phyloP scores from a whole-genome alignment of 2,329 filamentous ascomycete species.

The Exutisphaerella laricina region DNA sequence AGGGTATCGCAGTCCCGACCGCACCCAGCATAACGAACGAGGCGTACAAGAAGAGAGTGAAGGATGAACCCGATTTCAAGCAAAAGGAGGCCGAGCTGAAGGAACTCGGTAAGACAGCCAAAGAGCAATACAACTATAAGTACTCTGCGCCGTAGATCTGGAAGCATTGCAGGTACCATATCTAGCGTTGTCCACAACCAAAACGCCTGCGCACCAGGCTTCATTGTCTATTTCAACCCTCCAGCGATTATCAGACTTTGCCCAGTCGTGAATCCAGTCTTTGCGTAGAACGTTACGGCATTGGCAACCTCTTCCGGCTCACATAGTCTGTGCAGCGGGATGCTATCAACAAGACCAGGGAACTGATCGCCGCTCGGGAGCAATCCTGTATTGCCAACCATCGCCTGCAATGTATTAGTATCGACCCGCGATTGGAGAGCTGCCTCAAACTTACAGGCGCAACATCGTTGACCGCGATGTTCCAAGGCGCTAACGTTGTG shows the following conservation, averaged over 20 bases:
- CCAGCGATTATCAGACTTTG: slow-evolving; percentile 24
- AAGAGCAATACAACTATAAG: slow-evolving; percentile 45
- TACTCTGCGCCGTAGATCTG: slow-evolving; percentile 33
- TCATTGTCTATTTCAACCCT: slow-evolving; percentile 24
- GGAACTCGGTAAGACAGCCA: slow-evolving; percentile 37
- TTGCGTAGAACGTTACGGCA: slow-evolving; percentile 53
- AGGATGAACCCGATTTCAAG: slow-evolving; percentile 46
- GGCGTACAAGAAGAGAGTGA: slow-evolving; percentile 37
- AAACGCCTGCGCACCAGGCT: not conserved
- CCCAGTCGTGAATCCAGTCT: slow-evolving; percentile 44
- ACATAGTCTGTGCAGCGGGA: slow-evolving; percentile 53
- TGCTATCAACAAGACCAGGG: slow-evolving; percentile 54
- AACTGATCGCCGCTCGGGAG: slow-evolving; percentile 47
- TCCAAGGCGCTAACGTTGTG: slow-evolving; percentile 52
- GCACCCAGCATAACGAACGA: slow-evolving; percentile 40
- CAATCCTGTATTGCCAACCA: slow-evolving; percentile 54
- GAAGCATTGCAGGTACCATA: no score
- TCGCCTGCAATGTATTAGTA: slow-evolving; percentile 37
- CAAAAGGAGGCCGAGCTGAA: slow-evolving; percentile 40
- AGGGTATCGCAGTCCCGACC: slow-evolving; percentile 35
- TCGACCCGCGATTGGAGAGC: no score
- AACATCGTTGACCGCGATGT: slow-evolving; percentile 64
- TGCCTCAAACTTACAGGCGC: slow-evolving; percentile 41
- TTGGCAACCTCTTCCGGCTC: slow-evolving; percentile 55
- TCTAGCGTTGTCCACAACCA: not conserved